Base-by-base conservation (phyloP, 208 protist genomes). In the Crithidia fasciculata region DNA sequence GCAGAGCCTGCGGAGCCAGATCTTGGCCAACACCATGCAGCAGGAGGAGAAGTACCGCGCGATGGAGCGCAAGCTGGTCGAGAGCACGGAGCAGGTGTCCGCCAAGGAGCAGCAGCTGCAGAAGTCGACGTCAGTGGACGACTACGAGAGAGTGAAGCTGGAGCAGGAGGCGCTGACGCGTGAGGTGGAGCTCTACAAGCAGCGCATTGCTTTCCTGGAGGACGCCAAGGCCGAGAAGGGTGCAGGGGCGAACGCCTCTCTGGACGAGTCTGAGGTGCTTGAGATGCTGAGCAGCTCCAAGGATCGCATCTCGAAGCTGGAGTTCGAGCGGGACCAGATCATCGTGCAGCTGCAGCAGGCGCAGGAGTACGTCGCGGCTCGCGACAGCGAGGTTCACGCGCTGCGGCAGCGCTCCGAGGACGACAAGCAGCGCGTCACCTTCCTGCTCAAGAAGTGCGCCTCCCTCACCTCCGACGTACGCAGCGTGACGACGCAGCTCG, bases 351-450 rank as follows among this genome's bases (percentile, higher is more conserved):
- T 95, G n/a, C 66, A 86, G 56, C 81, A 93, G 78, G 74, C 76
- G 0, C 75, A 87, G 67, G 44, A 62, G 18, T 82, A 80, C 64
- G 77, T 76, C 10, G 78, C 69, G 10, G 49, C 77, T 9, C 77
- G 79, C 52, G 82, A 91, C 58, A 56, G 82, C 58, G 87, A 94
- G 58, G 63, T 74, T 2, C 72, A 78, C 18, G 69, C 83, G 18
- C 60, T 86, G 47, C 75, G 84, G 56, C 83, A 83, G 36, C 65
- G 80, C 40, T 65, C 80, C 54, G 78, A 82, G 16, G 89, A 94
- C 41, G 89, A 94, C 66, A 92, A 95, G 72, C 84, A 95, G 76
- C 92, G 92, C 44, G 83, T 95, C 39, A 77, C 79, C 12, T 94
- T 93, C 57, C 68, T 96, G 8, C 52, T 94, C 15, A 89, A 94